Percentiles rank a stretch among this genome's conserved stretches.
These are phyloP conservation scores for Vitis hybrid DNA, from an alignment of 177 flowering plant genomes.

Conservation along the genomic window DNA sequence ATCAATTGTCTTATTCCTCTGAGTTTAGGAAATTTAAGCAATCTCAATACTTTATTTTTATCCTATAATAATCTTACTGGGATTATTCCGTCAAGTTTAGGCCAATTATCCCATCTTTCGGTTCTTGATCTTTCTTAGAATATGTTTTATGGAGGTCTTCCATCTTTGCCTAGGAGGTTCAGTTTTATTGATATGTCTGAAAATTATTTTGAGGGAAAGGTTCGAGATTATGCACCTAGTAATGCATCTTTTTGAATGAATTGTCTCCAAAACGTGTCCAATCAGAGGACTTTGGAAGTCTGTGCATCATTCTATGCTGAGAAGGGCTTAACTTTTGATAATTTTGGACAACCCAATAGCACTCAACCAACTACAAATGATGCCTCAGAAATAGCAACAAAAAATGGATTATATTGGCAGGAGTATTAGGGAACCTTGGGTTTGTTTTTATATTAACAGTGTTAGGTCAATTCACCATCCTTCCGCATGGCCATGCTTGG, in stretches of 20 bases:
- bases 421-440: slow-evolving; percentile 51
- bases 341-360: slow-evolving; percentile 61
- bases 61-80: slow-evolving; percentile 50
- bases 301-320: slow-evolving; percentile 66
- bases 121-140: slow-evolving; percentile 58
- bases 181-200: slow-evolving; percentile 30
- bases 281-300: slow-evolving; percentile 53
- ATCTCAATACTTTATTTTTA: slow-evolving; percentile 32
- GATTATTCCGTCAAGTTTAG: slow-evolving; percentile 47
- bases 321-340: slow-evolving; percentile 61
- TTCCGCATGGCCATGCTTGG: too few species aligned
- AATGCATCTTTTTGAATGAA: slow-evolving; percentile 52
- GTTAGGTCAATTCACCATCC: too few species aligned
- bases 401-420: slow-evolving; percentile 51
- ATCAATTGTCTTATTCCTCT: slow-evolving; percentile 46
- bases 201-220: slow-evolving; percentile 45
- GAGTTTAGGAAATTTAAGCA: slow-evolving; percentile 46
- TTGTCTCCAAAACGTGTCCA: slow-evolving; percentile 61
- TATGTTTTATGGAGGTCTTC: slow-evolving; percentile 36
- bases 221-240: slow-evolving; percentile 24
- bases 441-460: too few species aligned
- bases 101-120: slow-evolving; percentile 40
- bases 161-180: slow-evolving; percentile 25
- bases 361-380: slow-evolving; percentile 24
- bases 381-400: slow-evolving; percentile 36